A percentile compares a stretch with the other conserved stretches of the same genome.
These are phyloP conservation scores for Clonostachys rosea DNA, from an alignment of 2,329 filamentous ascomycete genomes.

Conservation along the genomic window DNA sequence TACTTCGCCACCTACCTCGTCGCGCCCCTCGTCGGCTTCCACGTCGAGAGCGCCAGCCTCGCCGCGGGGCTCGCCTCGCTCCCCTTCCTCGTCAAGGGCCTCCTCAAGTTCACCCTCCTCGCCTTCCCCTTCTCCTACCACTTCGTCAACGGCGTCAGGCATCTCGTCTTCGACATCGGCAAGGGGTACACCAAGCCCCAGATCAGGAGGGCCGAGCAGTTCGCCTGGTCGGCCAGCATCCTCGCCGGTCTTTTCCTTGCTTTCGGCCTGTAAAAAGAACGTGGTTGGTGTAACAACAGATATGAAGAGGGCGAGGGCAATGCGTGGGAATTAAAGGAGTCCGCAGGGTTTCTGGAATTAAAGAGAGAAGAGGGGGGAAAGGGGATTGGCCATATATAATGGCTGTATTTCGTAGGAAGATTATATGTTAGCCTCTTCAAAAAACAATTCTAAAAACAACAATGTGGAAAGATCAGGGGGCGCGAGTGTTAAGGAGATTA, in stretches of 20 bases:
- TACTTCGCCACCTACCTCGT: slow-evolving; percentile 79
- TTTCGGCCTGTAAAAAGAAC: slow-evolving; percentile 35
- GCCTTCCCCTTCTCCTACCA: slow-evolving; percentile 59
- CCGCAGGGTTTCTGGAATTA: neutral
- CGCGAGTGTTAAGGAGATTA: no score
- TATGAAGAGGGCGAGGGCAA: slow-evolving; percentile 2
- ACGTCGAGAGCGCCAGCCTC: slow-evolving; percentile 54
- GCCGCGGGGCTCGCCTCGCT: slow-evolving; percentile 56
- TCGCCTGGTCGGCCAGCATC: slow-evolving; percentile 42
- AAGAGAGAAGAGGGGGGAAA: neutral
- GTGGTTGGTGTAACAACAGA: neutral
- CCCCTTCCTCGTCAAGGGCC: slow-evolving; percentile 54
- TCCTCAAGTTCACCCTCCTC: slow-evolving; percentile 43
- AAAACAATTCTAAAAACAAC: slow-evolving; percentile 1
- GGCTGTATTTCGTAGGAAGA: neutral
- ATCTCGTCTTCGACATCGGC: slow-evolving; percentile 47
- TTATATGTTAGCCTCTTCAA: neutral
- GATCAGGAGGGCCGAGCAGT: slow-evolving; percentile 39
- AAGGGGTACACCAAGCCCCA: slow-evolving; percentile 43
- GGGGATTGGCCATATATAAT: neutral
- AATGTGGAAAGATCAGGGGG: neutral
- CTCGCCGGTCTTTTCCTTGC: slow-evolving; percentile 36
- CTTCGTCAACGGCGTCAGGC: slow-evolving; percentile 49
- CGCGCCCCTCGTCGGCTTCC: slow-evolving; percentile 66
- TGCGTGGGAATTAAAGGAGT: neutral